These are phyloP conservation scores for Hypoxylon sp. DNA, from an alignment of 2,329 filamentous ascomycete species.

Conservation along the genomic window DNA sequence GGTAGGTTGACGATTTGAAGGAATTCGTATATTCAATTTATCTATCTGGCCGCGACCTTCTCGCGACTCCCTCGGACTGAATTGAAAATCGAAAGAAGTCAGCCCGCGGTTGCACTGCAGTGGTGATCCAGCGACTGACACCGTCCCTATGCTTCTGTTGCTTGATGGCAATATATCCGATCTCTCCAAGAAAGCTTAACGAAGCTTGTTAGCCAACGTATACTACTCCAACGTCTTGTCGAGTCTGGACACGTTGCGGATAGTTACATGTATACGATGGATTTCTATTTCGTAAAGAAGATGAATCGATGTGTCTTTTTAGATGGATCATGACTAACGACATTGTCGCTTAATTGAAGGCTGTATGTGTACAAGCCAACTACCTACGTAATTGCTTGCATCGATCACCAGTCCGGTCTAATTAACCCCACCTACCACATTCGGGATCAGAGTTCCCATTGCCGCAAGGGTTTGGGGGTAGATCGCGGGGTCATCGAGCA, in stretches of 20 bases:
- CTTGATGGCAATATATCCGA: slow-evolving; percentile 41
- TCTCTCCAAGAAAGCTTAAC: slow-evolving; percentile 50
- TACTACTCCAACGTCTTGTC: slow-evolving; percentile 32
- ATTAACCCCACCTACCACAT: slow-evolving; percentile 43
- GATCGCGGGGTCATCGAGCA: slow-evolving; percentile 41
- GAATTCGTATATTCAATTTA: slow-evolving; percentile 32
- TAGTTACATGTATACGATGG: slow-evolving; percentile 16
- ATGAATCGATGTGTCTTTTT: slow-evolving; percentile 34
- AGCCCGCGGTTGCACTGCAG: slow-evolving; percentile 47
- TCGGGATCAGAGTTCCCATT: slow-evolving; percentile 24
- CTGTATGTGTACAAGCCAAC: slow-evolving; percentile 4
- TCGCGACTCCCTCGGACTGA: slow-evolving; percentile 26
- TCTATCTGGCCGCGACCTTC: slow-evolving; percentile 31
- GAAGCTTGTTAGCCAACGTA: slow-evolving; percentile 48
- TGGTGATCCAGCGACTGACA: slow-evolving; percentile 39
- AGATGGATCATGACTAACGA: slow-evolving; percentile 34
- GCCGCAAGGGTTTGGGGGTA: slow-evolving; percentile 27
- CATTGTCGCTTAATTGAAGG: slow-evolving; percentile 32
- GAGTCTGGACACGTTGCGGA: slow-evolving; percentile 29
- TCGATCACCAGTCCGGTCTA: slow-evolving; percentile 35
- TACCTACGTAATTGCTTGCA: slow-evolving; percentile 41
- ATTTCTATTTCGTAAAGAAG: slow-evolving; percentile 26
- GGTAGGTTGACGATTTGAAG: slow-evolving; percentile 16
- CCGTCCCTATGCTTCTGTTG: slow-evolving; percentile 29
- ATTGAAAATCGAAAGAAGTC: slow-evolving; percentile 20